Percentiles rank a stretch among this genome's conserved stretches.
phyloP scores from a whole-genome alignment of 75 land plant species.

The Azolla pinnata region DNA sequence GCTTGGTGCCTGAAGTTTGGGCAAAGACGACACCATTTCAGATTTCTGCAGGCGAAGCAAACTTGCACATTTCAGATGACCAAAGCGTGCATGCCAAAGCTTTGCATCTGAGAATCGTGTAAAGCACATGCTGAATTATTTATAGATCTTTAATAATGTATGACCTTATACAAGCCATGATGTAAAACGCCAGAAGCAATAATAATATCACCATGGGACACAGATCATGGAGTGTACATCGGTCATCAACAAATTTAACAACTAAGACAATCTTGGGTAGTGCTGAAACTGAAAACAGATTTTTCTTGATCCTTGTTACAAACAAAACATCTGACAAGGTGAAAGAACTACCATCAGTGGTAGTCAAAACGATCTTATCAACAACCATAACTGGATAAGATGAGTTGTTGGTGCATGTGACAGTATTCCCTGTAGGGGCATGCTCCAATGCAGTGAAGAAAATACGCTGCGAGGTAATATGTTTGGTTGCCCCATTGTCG shows the following conservation, averaged over 20 bases:
- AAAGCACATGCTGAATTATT: too few relatives aligned
- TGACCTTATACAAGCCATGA: too few relatives aligned
- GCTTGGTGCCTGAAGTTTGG: too few relatives aligned
- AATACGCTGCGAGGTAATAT: neutral
- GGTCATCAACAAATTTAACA: slow-evolving; percentile 3
- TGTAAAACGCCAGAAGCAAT: too few relatives aligned
- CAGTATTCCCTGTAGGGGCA: neutral
- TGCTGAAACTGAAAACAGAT: slow-evolving; percentile 11
- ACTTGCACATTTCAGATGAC: too few relatives aligned
- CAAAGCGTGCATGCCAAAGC: too few relatives aligned
- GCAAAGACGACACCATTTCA: too few relatives aligned
- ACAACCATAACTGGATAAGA: slow-evolving; percentile 1
- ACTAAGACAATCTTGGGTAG: neutral
- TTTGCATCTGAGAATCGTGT: too few relatives aligned
- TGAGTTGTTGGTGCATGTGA: neutral
- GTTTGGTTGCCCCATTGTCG: slow-evolving; percentile 2
- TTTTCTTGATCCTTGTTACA: slow-evolving; percentile 9
- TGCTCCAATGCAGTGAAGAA: neutral
- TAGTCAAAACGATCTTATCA: neutral
- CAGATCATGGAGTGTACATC: slow-evolving; percentile 5
- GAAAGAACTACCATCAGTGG: neutral
- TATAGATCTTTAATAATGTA: too few relatives aligned
- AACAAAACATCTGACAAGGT: neutral
- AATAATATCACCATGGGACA: too few relatives aligned
- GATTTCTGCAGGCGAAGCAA: too few relatives aligned